Base-by-base conservation (phyloP, 1,139 yeast genomes). In the Pichia sp. region DNA sequence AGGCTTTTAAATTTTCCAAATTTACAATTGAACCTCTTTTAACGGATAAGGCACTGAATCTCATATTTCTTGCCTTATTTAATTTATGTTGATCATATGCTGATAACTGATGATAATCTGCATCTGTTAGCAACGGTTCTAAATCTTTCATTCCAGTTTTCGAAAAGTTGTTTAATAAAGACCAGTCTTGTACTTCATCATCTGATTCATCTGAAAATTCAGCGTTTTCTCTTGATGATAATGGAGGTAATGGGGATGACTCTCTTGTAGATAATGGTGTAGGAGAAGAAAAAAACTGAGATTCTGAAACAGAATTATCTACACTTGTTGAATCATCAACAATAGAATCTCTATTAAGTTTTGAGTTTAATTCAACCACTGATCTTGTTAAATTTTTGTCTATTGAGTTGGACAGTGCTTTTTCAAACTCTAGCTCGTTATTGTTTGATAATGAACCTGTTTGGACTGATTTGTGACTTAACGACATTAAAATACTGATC, bases 121-220 rank as follows among this genome's bases (percentile, higher is more conserved):
- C 20, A 30, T 41, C 31, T 12, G 48, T 40, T 38, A 50, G 24
- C 9, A 59, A 40, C 3, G 95, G 96, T 50, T 80, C 95, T 55
- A 81, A 84, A 53, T 87, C 96, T 61, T 90, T 90, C 49, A 80
- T 92, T 2, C 96, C 96, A 51, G 92, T 67, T 26, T 47, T 50
- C 7, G 52, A 37, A n/a, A 54, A 34, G 29, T 58, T 56, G 30
- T 48, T 40, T 7, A 79, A 60, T 35, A 65, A 58, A 34, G 78
- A 67, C 92, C 94, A 84, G 59, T 87, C 95, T 51, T 77, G 87
- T 24, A 73, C 68, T 46, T 78, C 83, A 50, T 84, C 95, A 38
- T 80, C 83, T 8, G 66, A 67, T 30, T 70, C 76, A 23, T 54
- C 56, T 23, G 48, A 45, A 29, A 50, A 44, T 22, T 43, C 51